Conservation (phyloP, 2,329 filamentous ascomycete genomes). For the Celoporthe dispersa region DNA sequence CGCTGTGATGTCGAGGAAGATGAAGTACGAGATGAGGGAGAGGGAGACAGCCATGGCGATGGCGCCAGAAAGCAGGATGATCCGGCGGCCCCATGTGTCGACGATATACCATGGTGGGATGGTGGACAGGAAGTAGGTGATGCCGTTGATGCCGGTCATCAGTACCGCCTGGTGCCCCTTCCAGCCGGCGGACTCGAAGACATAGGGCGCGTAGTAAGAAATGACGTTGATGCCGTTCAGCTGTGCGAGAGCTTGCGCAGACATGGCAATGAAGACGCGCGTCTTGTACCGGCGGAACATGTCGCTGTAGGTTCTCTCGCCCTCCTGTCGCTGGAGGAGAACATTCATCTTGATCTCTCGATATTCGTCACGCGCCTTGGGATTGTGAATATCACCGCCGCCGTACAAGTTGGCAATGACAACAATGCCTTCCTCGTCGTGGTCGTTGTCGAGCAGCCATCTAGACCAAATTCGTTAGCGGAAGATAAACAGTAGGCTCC, state of each 20-base stretch:
- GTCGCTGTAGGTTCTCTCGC: constrained; percentile 85
- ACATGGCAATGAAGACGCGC: constrained; percentile 98
- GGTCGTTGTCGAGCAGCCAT: constrained; percentile 96
- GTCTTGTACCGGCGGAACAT: constrained; percentile 95
- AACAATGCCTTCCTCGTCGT: constrained; percentile 97
- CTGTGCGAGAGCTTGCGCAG: constrained; percentile 91
- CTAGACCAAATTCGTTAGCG: constrained; percentile 51
- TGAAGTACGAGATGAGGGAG: constrained; percentile 91
- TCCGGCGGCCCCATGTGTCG: constrained; percentile 85
- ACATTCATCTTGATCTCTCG: constrained; percentile 99
- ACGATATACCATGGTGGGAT: constrained; percentile 98
- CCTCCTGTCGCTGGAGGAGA: constrained; percentile 89
- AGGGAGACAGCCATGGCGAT: constrained; percentile 87
- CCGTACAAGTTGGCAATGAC: constrained; percentile 98
- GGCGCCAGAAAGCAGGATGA: constrained; percentile 88
- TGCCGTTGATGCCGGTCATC: constrained; percentile 96
- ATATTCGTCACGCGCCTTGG: constrained; percentile 92
- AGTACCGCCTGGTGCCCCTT: constrained; percentile 85
- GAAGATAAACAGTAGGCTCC: constrained; percentile 15
- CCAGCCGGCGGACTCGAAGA: constrained; percentile 98
- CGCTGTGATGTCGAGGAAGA: constrained; percentile 78
- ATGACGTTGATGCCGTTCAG: constrained; percentile 99
- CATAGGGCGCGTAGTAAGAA: constrained; percentile 95
- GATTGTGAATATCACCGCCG: constrained; percentile 90
- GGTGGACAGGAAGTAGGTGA: constrained; percentile 87